A percentile compares a stretch with the other conserved stretches of the same genome.
phyloP scores from a whole-genome alignment of 2,329 filamentous ascomycete species.

The Aspergillus sp. region DNA sequence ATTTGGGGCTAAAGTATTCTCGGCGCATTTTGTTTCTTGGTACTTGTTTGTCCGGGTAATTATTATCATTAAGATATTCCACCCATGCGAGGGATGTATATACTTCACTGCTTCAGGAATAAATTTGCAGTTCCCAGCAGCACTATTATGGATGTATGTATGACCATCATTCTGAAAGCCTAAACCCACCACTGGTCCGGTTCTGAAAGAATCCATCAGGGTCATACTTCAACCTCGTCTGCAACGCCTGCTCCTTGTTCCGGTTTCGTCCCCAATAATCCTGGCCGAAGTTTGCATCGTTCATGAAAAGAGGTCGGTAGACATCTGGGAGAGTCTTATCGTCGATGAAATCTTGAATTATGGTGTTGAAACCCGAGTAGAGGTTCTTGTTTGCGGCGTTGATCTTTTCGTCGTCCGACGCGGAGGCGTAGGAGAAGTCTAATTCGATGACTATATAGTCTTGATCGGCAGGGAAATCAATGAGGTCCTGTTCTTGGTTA shows the following conservation, averaged over 20 bases:
- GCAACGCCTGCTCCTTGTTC: constrained; percentile 26
- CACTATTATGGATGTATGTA: not conserved
- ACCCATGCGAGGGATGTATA: no score
- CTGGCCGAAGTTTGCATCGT: constrained; percentile 41
- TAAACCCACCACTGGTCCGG: constrained; percentile 37
- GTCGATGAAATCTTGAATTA: constrained; percentile 29
- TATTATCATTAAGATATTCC: not conserved
- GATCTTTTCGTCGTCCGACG: constrained; percentile 31
- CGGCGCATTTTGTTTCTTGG: no score
- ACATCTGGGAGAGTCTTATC: constrained; percentile 33
- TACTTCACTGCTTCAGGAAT: no score
- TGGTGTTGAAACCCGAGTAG: constrained; percentile 31
- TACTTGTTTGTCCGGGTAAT: not conserved
- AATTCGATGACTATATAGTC: constrained; percentile 44
- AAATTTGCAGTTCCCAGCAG: no score
- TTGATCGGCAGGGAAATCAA: constrained; percentile 34
- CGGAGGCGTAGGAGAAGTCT: constrained; percentile 36
- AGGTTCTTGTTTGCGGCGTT: constrained; percentile 35
- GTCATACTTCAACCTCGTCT: constrained; percentile 33
- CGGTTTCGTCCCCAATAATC: constrained; percentile 40
- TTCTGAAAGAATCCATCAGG: constrained; percentile 36
- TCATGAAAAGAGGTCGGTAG: constrained; percentile 44
- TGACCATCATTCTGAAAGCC: constrained; percentile 11
- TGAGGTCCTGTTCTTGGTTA: constrained; percentile 27
- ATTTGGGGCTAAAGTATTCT: no score